Base-by-base conservation (phyloP, 179 eudicot species). In the Spergularia azorica region DNA sequence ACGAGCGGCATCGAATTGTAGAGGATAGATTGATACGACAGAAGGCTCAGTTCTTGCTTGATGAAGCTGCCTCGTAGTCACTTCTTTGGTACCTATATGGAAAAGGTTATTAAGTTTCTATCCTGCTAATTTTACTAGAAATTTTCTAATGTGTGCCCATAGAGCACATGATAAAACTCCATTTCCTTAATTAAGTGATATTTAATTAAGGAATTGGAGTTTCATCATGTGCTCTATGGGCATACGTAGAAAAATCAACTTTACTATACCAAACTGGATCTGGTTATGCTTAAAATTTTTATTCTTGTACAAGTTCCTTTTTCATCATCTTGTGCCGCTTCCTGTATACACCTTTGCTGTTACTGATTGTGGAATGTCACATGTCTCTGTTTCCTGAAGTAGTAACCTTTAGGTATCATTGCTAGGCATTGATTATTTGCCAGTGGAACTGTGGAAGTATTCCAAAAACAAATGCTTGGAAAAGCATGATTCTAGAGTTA, bases 51-150 rank as follows among this genome's bases (percentile, higher is more conserved):
- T 79, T 90, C 60, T 86, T 95, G 85, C 94, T 95, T 81, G 94
- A 95, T 80, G 97, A 95, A 85, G 99, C 99, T 86, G 98, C 99
- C 65, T 91, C 99, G 6, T 95, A 98, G 99, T 95, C 99, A 78
- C 98, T 95, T 83, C 86, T 95, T 87, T 95, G 99, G 99, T 85
- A 85, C 76, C 83, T 93, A 41, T 95, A 88, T 77, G 98, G 99
- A 79, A 95, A 95, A 89, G 99, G 99, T 56, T 85, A 85, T 82
- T 48, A 60, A 70, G 36, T 82, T 74, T 79, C 17, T 68, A 36
- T 60, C 55, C 48, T 16, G 12, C 16, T 51, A 51, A 18, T 1
- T 63, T 61, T 52, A n/a, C n/a, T n/a, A n/a, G n/a, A n/a, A n/a
- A n/a, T n/a, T n/a, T n/a, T n/a, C n/a, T n/a, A n/a, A n/a, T n/a